Base-by-base conservation (phyloP, 495 filamentous ascomycete genomes). In the Penicillium paradoxum region DNA sequence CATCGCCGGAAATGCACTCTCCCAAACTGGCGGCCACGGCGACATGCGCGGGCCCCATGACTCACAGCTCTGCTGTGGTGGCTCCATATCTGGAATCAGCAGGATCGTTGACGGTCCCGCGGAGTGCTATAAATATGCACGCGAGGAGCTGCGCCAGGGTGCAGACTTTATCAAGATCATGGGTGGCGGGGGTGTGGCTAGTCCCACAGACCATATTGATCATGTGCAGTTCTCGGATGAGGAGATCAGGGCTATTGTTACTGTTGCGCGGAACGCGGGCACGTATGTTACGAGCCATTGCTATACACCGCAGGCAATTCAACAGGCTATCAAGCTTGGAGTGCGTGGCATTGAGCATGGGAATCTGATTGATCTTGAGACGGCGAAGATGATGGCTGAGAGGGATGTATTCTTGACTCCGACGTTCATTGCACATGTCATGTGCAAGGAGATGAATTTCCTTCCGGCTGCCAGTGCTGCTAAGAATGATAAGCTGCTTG, bases 91-190 rank as follows among this genome's bases (percentile, higher is more conserved):
- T 3, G 64, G 60, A 4, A 60, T 71, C 7, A 72, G 70, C 2
- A 59, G 74, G 6, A 50, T 81, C 0, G 71, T 70, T 24, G 76
- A 82, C 51, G 78, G 79, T 3, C 74, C 75, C 1, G 59, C 74
- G 1, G 74, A 73, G 40, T 81, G 78, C 51, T 61, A 77, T 18
- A 71, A 69, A 21, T 69, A 56, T 45, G 76, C 72, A 0, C 65
- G 79, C 9, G 78, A 81, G 33, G 74, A 79, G 59, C 58, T 82
- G 8, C 68, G 79, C 4, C 63, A 59, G 10, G 79, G 79, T 0
- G 73, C 78, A 1, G 73, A 81, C 41, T 81, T 81, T 48, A 72
- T 82, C 63, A 82, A 82, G 63, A 81, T 82, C 47, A 81, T 82
- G 79, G 64, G 68, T 6, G 73, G 75, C 4, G 77, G 79, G 0